Evolutionary conservation across 805 yeast species (phyloP).

Genomic region (Kluyveromyces lactis): DNA sequence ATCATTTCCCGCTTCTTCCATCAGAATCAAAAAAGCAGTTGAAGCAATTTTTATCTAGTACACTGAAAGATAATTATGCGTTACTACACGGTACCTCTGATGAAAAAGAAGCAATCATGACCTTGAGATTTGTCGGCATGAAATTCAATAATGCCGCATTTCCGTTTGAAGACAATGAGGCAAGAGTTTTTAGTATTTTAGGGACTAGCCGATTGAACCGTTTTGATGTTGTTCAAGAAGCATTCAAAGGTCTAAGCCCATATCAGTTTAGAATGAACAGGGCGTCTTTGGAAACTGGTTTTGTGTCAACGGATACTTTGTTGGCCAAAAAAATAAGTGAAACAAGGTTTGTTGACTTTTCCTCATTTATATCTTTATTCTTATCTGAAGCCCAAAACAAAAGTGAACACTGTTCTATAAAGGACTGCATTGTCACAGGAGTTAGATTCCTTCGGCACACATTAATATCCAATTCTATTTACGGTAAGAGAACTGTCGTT

Average conservation of each 20-base stretch:
- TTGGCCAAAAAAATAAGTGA: conserved; percentile 33
- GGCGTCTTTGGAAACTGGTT: conserved; percentile 37
- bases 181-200: conserved; percentile 57
- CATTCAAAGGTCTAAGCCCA: conserved; percentile 73
- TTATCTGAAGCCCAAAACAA: conserved; percentile 20
- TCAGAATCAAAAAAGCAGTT: conserved; percentile 34
- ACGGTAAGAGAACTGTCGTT: conserved; percentile 45
- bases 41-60: conserved; percentile 30
- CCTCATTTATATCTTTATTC: conserved; percentile 30
- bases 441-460: conserved; percentile 48
- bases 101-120: conserved; percentile 31
- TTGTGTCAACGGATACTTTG: conserved; percentile 36
- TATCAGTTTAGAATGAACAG: conserved; percentile 58
- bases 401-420: conserved; percentile 23
- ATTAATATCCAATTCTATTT: conserved; percentile 56
- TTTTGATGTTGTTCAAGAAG: conserved; percentile 73
- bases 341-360: conserved; percentile 48
- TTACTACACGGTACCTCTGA: conserved; percentile 14
- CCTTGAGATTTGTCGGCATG: conserved; percentile 55
- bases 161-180: conserved; percentile 58
- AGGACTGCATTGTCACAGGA: conserved; percentile 33
- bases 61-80: conserved; percentile 30
- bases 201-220: conserved; percentile 53
- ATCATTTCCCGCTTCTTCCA: conserved; percentile 37
- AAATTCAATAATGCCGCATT: conserved; percentile 57